Conservation (phyloP, 495 filamentous ascomycete species). For the Talaromyces nanjingensis region DNA sequence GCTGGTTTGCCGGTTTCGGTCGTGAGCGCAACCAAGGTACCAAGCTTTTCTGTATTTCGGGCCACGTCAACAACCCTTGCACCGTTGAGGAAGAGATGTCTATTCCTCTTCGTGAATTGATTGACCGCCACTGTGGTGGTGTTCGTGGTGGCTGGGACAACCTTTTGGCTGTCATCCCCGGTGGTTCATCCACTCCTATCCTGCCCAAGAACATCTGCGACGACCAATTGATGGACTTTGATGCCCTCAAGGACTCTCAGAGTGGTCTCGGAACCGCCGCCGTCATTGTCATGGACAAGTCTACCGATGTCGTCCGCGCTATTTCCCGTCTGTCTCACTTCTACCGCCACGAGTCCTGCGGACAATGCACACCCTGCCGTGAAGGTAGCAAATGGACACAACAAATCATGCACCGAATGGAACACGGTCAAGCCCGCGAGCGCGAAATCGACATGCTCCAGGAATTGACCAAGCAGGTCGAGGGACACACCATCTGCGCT, state of each 20-base stretch:
- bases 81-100: constrained; percentile 99
- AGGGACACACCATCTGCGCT: constrained; percentile 97
- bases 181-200: constrained; percentile 93
- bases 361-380: constrained; percentile 96
- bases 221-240: constrained; percentile 97
- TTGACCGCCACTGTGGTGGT: constrained; percentile 95
- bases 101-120: constrained; percentile 87
- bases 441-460: constrained; percentile 99
- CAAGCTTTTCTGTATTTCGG: constrained; percentile 97
- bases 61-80: constrained; percentile 96
- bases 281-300: constrained; percentile 98
- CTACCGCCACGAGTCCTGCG: constrained; percentile 97
- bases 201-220: constrained; percentile 82
- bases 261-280: constrained; percentile 96
- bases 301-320: constrained; percentile 86
- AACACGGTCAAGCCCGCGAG: constrained; percentile 78
- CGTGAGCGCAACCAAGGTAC: constrained; percentile 93
- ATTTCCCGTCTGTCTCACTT: constrained; percentile 90
- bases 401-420: constrained; percentile 95
- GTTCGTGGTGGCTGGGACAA: constrained; percentile 98
- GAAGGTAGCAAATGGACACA: constrained; percentile 97
- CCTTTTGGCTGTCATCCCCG: constrained; percentile 87
- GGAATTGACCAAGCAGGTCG: constrained; percentile 97
- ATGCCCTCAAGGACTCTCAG: constrained; percentile 95
- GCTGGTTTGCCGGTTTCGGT: constrained; percentile 88